Base-by-base conservation (phyloP, 164 flowering plant species). In the Tinospora cordifolia region DNA sequence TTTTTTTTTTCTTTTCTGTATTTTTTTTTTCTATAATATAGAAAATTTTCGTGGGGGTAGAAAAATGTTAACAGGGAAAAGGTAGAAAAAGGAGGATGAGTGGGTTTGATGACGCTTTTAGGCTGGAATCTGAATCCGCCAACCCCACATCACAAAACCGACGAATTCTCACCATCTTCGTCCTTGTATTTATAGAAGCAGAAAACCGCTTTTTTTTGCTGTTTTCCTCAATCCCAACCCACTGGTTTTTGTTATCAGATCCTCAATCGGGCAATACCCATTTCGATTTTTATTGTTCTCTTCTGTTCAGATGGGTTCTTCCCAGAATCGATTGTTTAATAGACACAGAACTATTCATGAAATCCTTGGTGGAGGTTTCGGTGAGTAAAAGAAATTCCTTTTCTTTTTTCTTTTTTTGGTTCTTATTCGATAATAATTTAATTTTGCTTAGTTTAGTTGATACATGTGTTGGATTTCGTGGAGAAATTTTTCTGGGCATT, bases 321-420 rank as follows among this genome's bases (percentile, higher is more conserved):
- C 95, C 17, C 75, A 91, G 2, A 81, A 75, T 79, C 81, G 86
- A 40, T 79, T 89, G 83, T 86, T 89, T 69, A 77, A 83, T 69
- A 79, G 90, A 77, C 82, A 86, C 59, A 80, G 84, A 81, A 87
- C 78, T 11, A 67, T 92, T 68, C 93, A 92, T 85, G 81, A 92
- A 77, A 84, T 90, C 70, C 87, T 94, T 64, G 99, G 97, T 73
- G 95, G 86, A 36, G 93, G 92, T 59, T 58, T 81, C 63, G 86
- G 98, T 92, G 84, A 39, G 41, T 72, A 12, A 11, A 54, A 63
- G 10, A 69, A 3, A 17, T 15, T 34, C 6, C n/a, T 24, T 26
- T 15, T 34, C 6, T 30, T 24, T n/a, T 30, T 27, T 14, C 2
- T 51, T 30, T 6, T 22, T 27, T 63, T 66, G 12, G 17, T 69